A percentile compares a stretch with the other conserved stretches of the same genome.
phyloP scores from a whole-genome alignment of 2,329 filamentous ascomycete species.

The Penicillium sp. region DNA sequence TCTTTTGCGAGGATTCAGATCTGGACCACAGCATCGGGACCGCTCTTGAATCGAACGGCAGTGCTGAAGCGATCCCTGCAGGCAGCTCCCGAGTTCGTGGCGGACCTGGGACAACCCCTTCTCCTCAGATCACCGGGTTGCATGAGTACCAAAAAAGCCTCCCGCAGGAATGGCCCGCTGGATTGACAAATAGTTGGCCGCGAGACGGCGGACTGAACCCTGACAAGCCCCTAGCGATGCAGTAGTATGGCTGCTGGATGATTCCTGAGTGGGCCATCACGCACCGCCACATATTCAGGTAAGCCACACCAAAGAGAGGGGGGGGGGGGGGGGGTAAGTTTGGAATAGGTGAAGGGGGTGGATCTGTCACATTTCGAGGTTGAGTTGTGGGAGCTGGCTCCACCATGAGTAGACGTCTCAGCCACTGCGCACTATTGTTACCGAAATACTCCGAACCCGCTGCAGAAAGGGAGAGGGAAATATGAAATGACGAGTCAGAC shows the following conservation, averaged over 20 bases:
- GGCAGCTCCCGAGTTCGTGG: conserved; percentile 13
- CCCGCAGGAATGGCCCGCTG: neutral
- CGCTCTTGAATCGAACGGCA: conserved; percentile 9
- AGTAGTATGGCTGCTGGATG: conserved; percentile 7
- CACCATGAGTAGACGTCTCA: conserved; percentile 9
- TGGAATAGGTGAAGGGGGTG: neutral
- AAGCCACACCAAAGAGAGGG: conserved; percentile 20
- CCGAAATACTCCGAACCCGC: conserved; percentile 23
- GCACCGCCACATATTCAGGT: conserved; percentile 29
- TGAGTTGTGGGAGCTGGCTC: conserved; percentile 1
- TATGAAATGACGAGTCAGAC: conserved; percentile 15
- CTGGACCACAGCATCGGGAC: conserved; percentile 21
- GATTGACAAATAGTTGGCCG: conserved; percentile 18
- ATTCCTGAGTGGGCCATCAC: conserved; percentile 8
- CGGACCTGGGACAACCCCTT: neutral
- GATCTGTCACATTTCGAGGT: conserved; percentile 23
- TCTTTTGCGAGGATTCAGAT: conserved; percentile 20
- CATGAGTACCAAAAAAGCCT: conserved; percentile 1
- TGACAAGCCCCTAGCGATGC: neutral
- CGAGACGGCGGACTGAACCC: neutral
- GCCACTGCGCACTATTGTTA: conserved; percentile 13
- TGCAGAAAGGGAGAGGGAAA: conserved; percentile 5
- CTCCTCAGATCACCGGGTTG: conserved; percentile 12
- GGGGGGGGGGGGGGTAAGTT: neutral
- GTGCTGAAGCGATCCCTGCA: conserved; percentile 10